phyloP scores from a whole-genome alignment of 306 rosid genomes.

The Quercus wislizeni region DNA sequence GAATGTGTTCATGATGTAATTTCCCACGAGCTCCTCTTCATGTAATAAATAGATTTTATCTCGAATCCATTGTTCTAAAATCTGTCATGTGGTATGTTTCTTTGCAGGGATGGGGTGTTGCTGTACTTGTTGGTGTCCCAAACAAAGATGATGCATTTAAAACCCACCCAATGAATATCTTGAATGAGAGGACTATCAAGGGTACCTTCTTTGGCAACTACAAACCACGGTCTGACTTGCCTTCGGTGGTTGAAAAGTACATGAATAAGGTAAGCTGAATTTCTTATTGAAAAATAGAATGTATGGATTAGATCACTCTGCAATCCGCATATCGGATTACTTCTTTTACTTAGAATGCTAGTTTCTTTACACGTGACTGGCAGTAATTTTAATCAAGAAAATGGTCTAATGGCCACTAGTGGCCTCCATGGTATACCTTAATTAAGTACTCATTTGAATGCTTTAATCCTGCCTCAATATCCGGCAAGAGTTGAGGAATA shows the following conservation, averaged over 20 bases:
- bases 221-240: constrained; percentile 81
- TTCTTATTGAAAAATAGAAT: no score
- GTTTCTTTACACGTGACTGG: no score
- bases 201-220: constrained; percentile 90
- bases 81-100: neutral
- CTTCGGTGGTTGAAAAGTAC: constrained; percentile 71
- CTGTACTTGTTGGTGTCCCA: constrained; percentile 88
- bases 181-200: constrained; percentile 81
- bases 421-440: no score
- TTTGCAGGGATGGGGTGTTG: constrained; percentile 87
- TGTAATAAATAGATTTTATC: no score
- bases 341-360: no score
- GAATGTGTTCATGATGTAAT: constrained; percentile 88
- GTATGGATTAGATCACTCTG: no score
- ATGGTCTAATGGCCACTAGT: no score
- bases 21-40: neutral
- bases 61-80: neutral
- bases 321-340: no score
- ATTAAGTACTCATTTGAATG: no score
- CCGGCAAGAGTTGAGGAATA: no score
- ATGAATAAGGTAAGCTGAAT: constrained; percentile 43
- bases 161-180: constrained; percentile 68
- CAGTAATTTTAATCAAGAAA: no score
- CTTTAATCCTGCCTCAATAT: no score
- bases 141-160: constrained; percentile 77